Evolutionary conservation across 2,329 filamentous ascomycete genomes (phyloP).

Genomic region (Calcarisporium arbuscula): DNA sequence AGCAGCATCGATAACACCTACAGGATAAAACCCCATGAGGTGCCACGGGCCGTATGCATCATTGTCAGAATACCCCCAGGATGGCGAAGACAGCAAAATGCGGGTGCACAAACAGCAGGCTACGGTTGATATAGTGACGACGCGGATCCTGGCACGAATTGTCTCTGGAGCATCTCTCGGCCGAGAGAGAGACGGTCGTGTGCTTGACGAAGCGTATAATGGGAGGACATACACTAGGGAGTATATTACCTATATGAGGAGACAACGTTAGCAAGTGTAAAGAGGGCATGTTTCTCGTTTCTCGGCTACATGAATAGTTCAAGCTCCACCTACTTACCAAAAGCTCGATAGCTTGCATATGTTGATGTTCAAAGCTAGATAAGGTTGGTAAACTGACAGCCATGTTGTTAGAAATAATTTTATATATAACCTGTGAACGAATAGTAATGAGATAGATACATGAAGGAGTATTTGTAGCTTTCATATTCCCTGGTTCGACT

Average conservation of each 20-base stretch:
- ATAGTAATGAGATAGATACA: too few species aligned
- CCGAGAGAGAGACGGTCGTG: slow-evolving; percentile 70
- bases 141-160: slow-evolving; percentile 78
- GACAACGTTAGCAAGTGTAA: too few species aligned
- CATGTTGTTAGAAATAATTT: too few species aligned
- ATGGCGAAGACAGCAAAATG: slow-evolving; percentile 44
- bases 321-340: too few species aligned
- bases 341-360: too few species aligned
- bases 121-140: slow-evolving; percentile 70
- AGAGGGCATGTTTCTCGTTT: too few species aligned
- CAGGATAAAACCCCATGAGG: slow-evolving; percentile 75
- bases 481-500: too few species aligned
- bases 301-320: too few species aligned
- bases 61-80: not conserved
- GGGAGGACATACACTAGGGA: slow-evolving; percentile 87
- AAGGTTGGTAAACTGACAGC: too few species aligned
- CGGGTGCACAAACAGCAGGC: slow-evolving; percentile 62
- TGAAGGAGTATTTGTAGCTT: too few species aligned
- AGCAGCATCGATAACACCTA: slow-evolving; percentile 57
- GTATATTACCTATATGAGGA: slow-evolving; percentile 71
- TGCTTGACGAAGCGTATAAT: slow-evolving; percentile 76
- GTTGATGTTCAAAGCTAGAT: too few species aligned
- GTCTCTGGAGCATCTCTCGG: slow-evolving; percentile 84
- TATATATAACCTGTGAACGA: too few species aligned
- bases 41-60: slow-evolving; percentile 43